Evolutionary conservation across 257 asterid species (phyloP), one percentile per base, ranked within the genome.

Genomic region (Linaria vulgaris): DNA sequence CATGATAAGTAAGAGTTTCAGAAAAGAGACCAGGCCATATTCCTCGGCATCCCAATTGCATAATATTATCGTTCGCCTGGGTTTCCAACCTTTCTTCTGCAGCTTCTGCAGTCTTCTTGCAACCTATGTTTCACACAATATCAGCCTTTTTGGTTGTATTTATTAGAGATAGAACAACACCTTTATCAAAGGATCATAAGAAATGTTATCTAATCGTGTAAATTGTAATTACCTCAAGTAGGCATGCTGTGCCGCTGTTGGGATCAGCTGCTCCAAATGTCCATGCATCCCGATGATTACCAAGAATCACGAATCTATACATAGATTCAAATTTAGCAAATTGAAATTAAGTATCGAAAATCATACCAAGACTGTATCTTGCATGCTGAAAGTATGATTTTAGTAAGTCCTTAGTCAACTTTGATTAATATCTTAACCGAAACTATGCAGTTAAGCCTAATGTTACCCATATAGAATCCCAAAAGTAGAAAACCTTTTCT

Each of bases 201-300:
- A 46, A 49, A 43, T 56, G 20, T 12, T 14, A 24, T 6, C n/a
- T 38, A 24, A 41, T 44, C 47, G 44, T 37, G 16, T 30, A 63
- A 47, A 55, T 49, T 37, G 16, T 30, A 63, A 47, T 58, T 12
- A 90, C 97, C 94, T 82, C 96, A 37, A 90, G 95, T 74, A 90
- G 77, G 71, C 91, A 70, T 47, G 95, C 94, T 3, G 97, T 88
- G 72, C 97, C 97, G 69, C 96, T 90, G 53, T 80, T 88, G 20
- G 97, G 96, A 80, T 88, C 97, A 56, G 59, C 94, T 56, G 95
- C 96, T 74, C 97, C 96, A 70, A 90, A 90, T 48, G 97, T 82
- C 97, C 97, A 90, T 23, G 97, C 97, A 66, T 90, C 96, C 45
- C 95, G 85, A 76, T 90, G 97, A 75, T 90, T 90, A 16, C 97